Base-by-base conservation (phyloP, 2,329 filamentous ascomycete genomes). In the Ophiocordyceps unilateralis region DNA sequence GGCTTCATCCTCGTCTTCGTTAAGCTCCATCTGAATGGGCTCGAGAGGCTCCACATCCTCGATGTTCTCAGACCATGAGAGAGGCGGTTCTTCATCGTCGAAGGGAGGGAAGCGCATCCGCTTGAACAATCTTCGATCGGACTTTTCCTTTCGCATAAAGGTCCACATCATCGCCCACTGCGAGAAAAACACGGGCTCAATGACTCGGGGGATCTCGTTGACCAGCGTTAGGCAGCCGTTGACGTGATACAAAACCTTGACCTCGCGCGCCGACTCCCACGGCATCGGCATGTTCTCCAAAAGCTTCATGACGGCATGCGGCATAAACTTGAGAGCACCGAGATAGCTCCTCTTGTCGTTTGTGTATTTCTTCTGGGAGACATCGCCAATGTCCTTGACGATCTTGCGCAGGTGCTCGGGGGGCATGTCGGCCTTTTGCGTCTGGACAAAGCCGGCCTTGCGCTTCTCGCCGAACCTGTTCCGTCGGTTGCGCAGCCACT, bases 151-250 rank as follows among this genome's bases (percentile, higher is more conserved):
- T 53, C 91, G 79, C 91, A 98, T 98, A 39, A 83, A 86, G 22
- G 93, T 81, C 91, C 91, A 98, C 91, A 98, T 98, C 43, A 89
- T 93, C 12, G 91, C 91, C 91, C 91, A 98, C 61, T 98, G 91
- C 45, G 91, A 91, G 58, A 95, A 88, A 62, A 93, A 98, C 4
- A 98, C 84, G 0, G 91, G 91, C 58, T 96, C 91, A 55, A 98
- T 96, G 44, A 98, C 93, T 53, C 93, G 77, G 14, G 93, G 91
- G 7, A 81, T 86, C 67, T 98, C 91, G 60, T 98, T 98, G 55
- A 98, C 93, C 44, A 98, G 67, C 2, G 91, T 98, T 63, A 98
- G 64, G 57, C 93, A 98, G 24, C 91, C 91, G 56, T 98, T 98
- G 54, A 96, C 88, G 58, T 98, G 91, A 61, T 98, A 98, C 12